A percentile compares a stretch with the other conserved stretches of the same genome.
phyloP scores from a whole-genome alignment of 2,329 filamentous ascomycete genomes.

The Fusarium sp. region DNA sequence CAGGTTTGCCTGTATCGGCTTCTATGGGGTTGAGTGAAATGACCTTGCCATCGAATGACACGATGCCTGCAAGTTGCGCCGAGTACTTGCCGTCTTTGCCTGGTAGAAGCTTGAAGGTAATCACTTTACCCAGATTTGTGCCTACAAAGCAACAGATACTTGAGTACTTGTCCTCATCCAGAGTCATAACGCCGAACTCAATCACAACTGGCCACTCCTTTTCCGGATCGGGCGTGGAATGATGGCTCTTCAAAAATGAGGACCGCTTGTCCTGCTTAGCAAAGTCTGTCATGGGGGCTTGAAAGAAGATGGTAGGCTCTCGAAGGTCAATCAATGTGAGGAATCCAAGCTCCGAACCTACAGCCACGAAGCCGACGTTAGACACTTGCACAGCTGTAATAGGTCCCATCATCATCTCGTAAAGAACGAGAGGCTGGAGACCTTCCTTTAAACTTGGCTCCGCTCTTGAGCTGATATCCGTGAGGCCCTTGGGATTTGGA shows the following conservation, averaged over 20 bases:
- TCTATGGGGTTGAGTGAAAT: conserved; percentile 86
- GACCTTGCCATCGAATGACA: conserved; percentile 77
- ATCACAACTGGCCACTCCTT: conserved; percentile 85
- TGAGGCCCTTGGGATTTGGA: conserved; percentile 78
- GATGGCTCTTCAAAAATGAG: conserved; percentile 73
- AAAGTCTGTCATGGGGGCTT: conserved; percentile 80
- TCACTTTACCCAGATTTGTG: conserved; percentile 85
- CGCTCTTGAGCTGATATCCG: conserved; percentile 79
- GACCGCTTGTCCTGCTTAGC: conserved; percentile 81
- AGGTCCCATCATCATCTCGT: conserved; percentile 86
- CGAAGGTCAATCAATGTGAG: conserved; percentile 89
- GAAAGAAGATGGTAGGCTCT: conserved; percentile 87
- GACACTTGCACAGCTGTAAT: conserved; percentile 86
- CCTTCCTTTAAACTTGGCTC: conserved; percentile 84
- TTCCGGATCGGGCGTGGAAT: conserved; percentile 55
- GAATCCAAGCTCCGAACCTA: conserved; percentile 86
- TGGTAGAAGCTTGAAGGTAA: conserved; percentile 92
- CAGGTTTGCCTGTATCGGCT: conserved; percentile 81
- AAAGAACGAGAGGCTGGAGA: conserved; percentile 82
- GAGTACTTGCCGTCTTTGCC: conserved; percentile 77
- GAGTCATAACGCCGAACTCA: conserved; percentile 93
- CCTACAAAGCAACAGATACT: conserved; percentile 95
- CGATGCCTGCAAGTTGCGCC: conserved; percentile 78
- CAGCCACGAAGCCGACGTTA: conserved; percentile 93
- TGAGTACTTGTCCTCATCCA: conserved; percentile 95